Base-by-base conservation (phyloP, 768 basidiomycete genomes). In the Leccinellum albellum region DNA sequence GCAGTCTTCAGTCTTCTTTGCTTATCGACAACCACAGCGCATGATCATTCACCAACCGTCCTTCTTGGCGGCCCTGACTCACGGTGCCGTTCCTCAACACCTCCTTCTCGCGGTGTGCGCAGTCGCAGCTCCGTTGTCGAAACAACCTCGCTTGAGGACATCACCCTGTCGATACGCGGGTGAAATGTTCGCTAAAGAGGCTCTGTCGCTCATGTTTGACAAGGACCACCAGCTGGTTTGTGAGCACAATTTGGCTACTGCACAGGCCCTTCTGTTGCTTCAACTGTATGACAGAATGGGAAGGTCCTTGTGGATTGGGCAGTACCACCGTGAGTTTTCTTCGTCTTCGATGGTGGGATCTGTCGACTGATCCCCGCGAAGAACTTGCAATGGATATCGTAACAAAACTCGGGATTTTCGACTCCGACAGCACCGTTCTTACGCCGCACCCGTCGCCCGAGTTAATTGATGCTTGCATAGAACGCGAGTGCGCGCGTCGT, bases 11-110 rank as follows among this genome's bases (percentile, higher is more conserved):
- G 89, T 91, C 10, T 91, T 91, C 71, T 91, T 92, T 69, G 80
- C 90, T 24, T 88, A 88, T 68, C 87, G 86, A 62, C 88, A 91
- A 66, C 90, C 90, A 23, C 83, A 85, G 59, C 82, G 87, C 35
- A 79, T 85, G 63, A 78, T 91, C 58, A 81, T 93, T 47, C 91
- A 93, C 72, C 88, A 88, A 52, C 86, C 91, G 21, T 84, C 86
- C 8, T 93, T 93, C 64, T 77, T 85, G 23, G 78, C 83, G 2
- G 78, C 81, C 31, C 80, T 93, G 8, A 81, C 82, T 55, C 82
- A 83, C 58, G 84, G 85, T 61, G 78, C 80, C 55, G 80, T 93
- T 31, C 90, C 91, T 40, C 72, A 77, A 31, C 82, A 89, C 66
- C 82, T 93, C 26, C 75, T 92, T 17, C 80, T 87, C 48, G 85